Evolutionary conservation across 2,329 filamentous ascomycete genomes (phyloP).

Genomic region (Aspergillus sp.): DNA sequence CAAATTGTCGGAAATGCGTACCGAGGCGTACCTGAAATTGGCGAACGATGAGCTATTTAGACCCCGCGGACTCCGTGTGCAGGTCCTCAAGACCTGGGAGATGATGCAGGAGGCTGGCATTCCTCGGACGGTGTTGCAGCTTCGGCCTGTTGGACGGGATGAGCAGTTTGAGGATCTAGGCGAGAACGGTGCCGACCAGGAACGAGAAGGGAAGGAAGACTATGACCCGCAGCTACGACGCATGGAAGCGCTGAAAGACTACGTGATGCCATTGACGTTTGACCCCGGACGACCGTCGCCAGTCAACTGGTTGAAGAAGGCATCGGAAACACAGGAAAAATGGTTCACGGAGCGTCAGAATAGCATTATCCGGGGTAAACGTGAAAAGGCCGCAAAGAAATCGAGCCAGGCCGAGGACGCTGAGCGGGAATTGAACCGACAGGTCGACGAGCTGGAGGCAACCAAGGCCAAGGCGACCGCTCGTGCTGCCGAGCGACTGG

Average conservation of each 20-base stretch:
- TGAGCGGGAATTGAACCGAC: constrained; percentile 1
- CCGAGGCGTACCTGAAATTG: constrained; percentile 18
- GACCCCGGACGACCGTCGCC: not conserved
- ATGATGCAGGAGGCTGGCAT: constrained; percentile 10
- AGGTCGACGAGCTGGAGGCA: constrained; percentile 4
- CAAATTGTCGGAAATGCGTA: constrained; percentile 17
- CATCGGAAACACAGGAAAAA: constrained; percentile 3
- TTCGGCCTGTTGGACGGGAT: not conserved
- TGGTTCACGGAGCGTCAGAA: constrained; percentile 6
- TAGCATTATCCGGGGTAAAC: not conserved
- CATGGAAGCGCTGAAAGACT: constrained; percentile 4
- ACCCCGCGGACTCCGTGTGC: constrained; percentile 23
- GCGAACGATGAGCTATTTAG: constrained; percentile 27
- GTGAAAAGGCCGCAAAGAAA: constrained; percentile 3
- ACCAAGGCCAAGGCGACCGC: constrained; percentile 1
- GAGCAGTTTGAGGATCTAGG: not conserved
- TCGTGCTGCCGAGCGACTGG: constrained; percentile 4
- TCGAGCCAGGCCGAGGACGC: constrained; percentile 4
- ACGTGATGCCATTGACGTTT: constrained; percentile 3
- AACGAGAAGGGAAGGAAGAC: not conserved
- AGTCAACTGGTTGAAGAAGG: constrained; percentile 7
- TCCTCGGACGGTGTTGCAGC: constrained; percentile 3
- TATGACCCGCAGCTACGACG: constrained; percentile 6
- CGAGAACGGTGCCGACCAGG: not conserved
- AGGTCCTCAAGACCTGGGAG: constrained; percentile 16